Evolutionary conservation across 73 alveolate species (phyloP), one percentile per base, ranked within the genome.

Genomic region (Breviolum minutum): DNA sequence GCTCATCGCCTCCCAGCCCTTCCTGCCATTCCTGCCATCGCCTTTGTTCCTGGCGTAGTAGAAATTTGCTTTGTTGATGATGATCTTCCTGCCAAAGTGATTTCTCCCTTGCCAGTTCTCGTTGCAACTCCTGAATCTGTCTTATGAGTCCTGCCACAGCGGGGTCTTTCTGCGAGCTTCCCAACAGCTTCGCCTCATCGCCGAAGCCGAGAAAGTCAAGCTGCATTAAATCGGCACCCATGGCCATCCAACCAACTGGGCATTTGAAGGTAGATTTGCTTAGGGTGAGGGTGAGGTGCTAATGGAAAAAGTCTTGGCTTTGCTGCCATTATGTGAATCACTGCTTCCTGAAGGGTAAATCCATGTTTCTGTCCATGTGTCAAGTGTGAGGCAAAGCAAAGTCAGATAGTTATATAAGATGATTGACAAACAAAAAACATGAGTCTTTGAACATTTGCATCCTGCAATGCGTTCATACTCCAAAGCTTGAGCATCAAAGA

Each of bases 11-110:
- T 7, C 14, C 10, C 16, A 10, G 90, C 70, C 32, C 90, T 17
- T 32, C 90, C 29, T 81, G 69, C 85, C 85, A 76, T 29, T 90
- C 96, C 24, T 90, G 87, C 96, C 96, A 90, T 24, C 74, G 70
- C 74, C 86, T 76, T 74, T 90, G 96, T 63, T 90, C 96, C 63
- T 90, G 77, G 6, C 87, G 87, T 14, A 90, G 66, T 63, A 90
- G n/a, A 27, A 29, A 69, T 19, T 26, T 40, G 76, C 54, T 63
- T 63, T 90, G 87, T 24, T 22, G 48, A 22, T 16, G 61, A 60
- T 60, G 48, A 19, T 60, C 92, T 19, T 83, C 61, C 10, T 48
- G 86, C 86, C 12, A 77, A 22, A 30, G 69, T 40, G 64, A 40
- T 20, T 48, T 80, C 48, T 80, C 89, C 30, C 89, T 80, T 32